These are phyloP conservation scores for Tuber aestivum DNA, from an alignment of 495 filamentous ascomycete species.

Conservation along the genomic window DNA sequence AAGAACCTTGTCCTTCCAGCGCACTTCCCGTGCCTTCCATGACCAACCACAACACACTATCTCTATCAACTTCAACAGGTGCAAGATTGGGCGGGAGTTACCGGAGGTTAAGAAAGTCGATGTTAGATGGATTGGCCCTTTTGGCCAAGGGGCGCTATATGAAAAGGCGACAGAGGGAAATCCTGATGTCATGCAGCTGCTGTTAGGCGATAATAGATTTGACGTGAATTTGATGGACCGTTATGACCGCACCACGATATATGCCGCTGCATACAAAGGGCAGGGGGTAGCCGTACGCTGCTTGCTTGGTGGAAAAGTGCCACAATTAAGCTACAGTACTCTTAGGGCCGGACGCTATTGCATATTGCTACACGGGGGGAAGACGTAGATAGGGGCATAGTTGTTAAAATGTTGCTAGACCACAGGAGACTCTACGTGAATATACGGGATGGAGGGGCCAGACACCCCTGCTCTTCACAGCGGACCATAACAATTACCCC, in stretches of 20 bases:
- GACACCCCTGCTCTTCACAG: neutral
- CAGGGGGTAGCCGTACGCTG: neutral
- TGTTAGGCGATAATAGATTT: neutral
- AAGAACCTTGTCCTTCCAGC: no score
- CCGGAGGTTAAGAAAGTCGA: neutral
- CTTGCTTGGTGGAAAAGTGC: neutral
- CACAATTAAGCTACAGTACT: neutral
- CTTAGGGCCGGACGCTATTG: neutral
- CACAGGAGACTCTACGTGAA: neutral
- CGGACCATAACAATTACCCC: neutral
- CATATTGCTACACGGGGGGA: neutral
- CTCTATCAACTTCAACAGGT: no score
- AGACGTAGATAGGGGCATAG: neutral
- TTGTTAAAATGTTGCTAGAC: neutral
- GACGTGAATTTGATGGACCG: neutral
- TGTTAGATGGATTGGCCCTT: neutral
- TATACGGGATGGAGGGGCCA: neutral
- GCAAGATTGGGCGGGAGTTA: neutral
- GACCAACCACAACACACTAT: no score
- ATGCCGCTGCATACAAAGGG: constrained; percentile 1
- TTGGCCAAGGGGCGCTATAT: constrained; percentile 1
- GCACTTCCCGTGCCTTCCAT: no score
- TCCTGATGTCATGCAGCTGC: constrained; percentile 6
- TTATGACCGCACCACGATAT: neutral
- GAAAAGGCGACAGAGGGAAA: neutral